Percentiles rank a stretch among this genome's conserved stretches.
These are phyloP conservation scores for Candida mesenterica DNA, from an alignment of 1,139 yeast species.

Conservation along the genomic window DNA sequence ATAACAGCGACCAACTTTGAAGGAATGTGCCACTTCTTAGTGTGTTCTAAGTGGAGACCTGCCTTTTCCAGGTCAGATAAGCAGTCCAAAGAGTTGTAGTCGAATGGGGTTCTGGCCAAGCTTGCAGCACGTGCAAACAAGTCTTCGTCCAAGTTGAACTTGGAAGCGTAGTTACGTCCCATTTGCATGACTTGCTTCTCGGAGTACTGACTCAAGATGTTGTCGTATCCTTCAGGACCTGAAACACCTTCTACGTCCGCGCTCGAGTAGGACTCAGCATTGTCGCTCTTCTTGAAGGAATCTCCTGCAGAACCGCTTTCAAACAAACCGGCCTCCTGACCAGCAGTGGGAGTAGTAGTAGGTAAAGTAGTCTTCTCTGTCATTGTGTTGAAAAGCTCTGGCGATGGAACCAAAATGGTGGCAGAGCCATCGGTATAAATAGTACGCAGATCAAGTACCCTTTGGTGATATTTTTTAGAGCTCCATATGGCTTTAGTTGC, in stretches of 20 bases:
- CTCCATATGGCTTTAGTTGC: no score
- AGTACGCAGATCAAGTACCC: no score
- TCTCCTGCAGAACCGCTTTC: constrained; percentile 6
- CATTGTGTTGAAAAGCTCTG: no score
- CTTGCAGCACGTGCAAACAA: constrained; percentile 73
- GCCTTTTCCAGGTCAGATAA: constrained; percentile 58
- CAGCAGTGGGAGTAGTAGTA: neutral
- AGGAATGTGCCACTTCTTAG: constrained; percentile 69
- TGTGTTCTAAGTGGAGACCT: constrained; percentile 53
- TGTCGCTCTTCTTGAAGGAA: constrained; percentile 3
- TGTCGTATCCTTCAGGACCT: constrained; percentile 17
- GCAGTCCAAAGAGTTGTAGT: constrained; percentile 57
- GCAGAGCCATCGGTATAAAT: no score
- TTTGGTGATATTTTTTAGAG: no score
- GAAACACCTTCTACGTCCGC: constrained; percentile 5
- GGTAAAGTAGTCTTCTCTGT: no score
- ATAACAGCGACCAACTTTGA: constrained; percentile 58
- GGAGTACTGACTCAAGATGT: constrained; percentile 61
- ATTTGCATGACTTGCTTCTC: constrained; percentile 64
- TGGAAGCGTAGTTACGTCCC: constrained; percentile 68
- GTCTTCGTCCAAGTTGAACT: constrained; percentile 61
- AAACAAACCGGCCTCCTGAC: constrained; percentile 7
- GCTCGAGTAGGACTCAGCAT: constrained; percentile 4
- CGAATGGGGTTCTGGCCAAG: constrained; percentile 63
- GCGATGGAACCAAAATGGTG: no score